A percentile compares a stretch with the other conserved stretches of the same genome.
Conservation (phyloP, 495 filamentous ascomycete species). For the Aspergillus mulundensis region DNA sequence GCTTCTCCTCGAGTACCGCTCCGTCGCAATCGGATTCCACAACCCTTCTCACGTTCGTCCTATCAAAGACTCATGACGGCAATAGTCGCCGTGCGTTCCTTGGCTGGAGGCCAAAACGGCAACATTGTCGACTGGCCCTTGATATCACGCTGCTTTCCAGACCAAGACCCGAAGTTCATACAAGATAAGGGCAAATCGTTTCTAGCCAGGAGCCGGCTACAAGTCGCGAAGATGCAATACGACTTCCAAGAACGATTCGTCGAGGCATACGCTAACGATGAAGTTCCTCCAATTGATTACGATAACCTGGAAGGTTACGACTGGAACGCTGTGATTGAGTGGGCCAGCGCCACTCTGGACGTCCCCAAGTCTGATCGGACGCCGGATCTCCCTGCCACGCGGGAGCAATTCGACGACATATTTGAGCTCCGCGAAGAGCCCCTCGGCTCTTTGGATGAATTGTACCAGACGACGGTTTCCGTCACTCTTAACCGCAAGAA, state of each 20-base stretch:
- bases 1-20: neutral
- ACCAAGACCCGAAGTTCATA: constrained; percentile 53
- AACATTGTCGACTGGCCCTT: constrained; percentile 69
- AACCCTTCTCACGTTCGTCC: constrained; percentile 23
- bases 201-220: constrained; percentile 53
- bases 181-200: constrained; percentile 57
- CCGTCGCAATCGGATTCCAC: constrained; percentile 25
- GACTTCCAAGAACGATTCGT: constrained; percentile 76
- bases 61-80: constrained; percentile 53
- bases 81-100: constrained; percentile 67
- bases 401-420: constrained; percentile 45
- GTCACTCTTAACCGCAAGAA: constrained; percentile 33
- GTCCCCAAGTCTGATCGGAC: constrained; percentile 35
- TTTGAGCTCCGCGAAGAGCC: constrained; percentile 47
- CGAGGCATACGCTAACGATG: constrained; percentile 65
- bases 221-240: constrained; percentile 64
- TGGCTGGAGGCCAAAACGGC: constrained; percentile 67
- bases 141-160: constrained; percentile 61
- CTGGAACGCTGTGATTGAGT: constrained; percentile 70
- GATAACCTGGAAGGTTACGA: constrained; percentile 68
- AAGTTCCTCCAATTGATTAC: constrained; percentile 69
- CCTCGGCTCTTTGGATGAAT: constrained; percentile 32
- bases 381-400: constrained; percentile 49
- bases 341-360: constrained; percentile 56
- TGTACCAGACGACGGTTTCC: constrained; percentile 33